Evolutionary conservation across 768 basidiomycete genomes (phyloP).

Genomic region (Termitomyces sp.): DNA sequence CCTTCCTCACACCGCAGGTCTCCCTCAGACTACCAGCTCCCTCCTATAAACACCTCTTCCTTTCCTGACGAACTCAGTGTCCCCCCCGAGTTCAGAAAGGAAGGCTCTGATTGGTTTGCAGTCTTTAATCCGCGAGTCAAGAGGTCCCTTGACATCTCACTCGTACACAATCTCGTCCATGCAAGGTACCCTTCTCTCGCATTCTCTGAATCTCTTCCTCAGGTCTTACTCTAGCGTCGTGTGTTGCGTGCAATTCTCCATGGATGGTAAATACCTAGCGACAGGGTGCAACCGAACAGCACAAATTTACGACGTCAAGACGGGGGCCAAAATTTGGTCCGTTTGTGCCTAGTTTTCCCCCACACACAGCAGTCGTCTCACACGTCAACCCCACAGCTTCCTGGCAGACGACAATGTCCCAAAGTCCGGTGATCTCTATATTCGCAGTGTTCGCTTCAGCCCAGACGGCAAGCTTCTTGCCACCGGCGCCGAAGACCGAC

Average conservation of each 20-base stretch:
- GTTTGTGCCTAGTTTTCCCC: too few relatives aligned
- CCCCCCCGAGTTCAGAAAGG: conserved; percentile 55
- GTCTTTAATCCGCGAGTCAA: conserved; percentile 81
- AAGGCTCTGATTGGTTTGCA: conserved; percentile 86
- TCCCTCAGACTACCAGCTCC: conserved; percentile 14
- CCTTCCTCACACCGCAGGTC: conserved; percentile 11
- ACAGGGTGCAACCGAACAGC: conserved; percentile 98
- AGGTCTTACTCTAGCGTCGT: too few relatives aligned
- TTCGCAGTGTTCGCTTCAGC: conserved; percentile 78
- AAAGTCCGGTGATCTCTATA: conserved; percentile 49
- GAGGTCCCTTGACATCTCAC: conserved; percentile 66
- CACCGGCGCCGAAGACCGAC: conserved; percentile 92
- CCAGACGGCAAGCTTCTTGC: conserved; percentile 91
- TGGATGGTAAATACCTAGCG: conserved; percentile 88
- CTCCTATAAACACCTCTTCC: conserved; percentile 16
- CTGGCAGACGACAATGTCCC: conserved; percentile 25
- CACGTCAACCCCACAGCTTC: conserved; percentile 16
- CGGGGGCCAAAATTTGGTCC: conserved; percentile 80
- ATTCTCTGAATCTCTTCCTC: too few relatives aligned
- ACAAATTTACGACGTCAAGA: conserved; percentile 91
- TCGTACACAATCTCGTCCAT: conserved; percentile 82
- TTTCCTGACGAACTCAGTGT: conserved; percentile 45
- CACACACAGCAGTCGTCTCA: too few relatives aligned
- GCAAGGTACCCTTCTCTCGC: too few relatives aligned
- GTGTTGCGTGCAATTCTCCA: conserved; percentile 93